These are phyloP conservation scores for Hordeum marinum DNA, from an alignment of 176 grass and related monocot genomes.

Conservation along the genomic window DNA sequence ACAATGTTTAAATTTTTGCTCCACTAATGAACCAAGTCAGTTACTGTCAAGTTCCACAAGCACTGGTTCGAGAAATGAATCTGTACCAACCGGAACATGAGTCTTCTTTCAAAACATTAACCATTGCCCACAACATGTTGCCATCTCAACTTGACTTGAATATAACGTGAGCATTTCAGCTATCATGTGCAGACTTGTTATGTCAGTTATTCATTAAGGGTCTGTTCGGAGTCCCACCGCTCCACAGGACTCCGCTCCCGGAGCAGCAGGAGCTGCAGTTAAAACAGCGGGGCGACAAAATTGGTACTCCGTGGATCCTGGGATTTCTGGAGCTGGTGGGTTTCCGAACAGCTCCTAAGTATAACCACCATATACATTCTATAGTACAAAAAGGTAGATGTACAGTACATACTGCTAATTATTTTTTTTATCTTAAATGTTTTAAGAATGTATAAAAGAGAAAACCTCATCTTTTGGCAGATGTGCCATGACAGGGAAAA, in stretches of 20 bases:
- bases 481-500: slow-evolving; percentile 72
- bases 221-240: no score
- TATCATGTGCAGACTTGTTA: neutral
- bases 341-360: no score
- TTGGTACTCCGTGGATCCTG: no score
- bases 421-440: neutral
- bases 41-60: slow-evolving; percentile 4
- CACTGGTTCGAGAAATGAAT: neutral
- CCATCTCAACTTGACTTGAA: neutral
- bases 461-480: slow-evolving; percentile 89
- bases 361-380: slow-evolving; percentile 5
- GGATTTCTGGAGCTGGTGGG: no score
- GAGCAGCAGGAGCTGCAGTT: no score
- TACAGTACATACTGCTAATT: neutral
- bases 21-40: neutral
- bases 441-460: neutral
- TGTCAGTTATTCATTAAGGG: neutral
- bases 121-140: neutral
- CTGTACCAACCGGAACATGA: neutral
- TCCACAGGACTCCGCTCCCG: no score
- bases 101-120: neutral
- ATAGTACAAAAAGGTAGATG: neutral
- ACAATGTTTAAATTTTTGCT: slow-evolving; percentile 1
- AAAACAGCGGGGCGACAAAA: no score
- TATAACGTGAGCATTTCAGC: slow-evolving; percentile 5